Evolutionary conservation across 2,329 filamentous ascomycete species (phyloP), one percentile per base, ranked within the genome.

Genomic region (Fusarium nanum): DNA sequence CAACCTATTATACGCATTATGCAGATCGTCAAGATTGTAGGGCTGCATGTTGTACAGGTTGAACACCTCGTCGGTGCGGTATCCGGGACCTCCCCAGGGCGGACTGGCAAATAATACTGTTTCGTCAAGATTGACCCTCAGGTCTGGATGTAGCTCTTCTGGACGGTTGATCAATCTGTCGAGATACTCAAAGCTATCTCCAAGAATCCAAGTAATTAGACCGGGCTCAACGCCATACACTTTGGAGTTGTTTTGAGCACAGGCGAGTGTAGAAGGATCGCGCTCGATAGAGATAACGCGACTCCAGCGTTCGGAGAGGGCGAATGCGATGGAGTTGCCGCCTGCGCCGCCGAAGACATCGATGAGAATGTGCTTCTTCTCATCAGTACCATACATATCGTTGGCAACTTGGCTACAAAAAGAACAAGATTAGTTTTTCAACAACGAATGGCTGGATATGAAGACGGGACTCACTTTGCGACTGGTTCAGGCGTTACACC

Each of bases 321-420:
- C 95, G 74, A 99, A 97, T n/a, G 94, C 93, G 73, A 99, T 98
- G 25, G 92, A 89, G 78, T 99, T 99, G 57, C 94, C 96, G 40
- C 97, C 96, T 1, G 93, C 94, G 45, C 96, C 96, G 28, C 91
- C 93, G 81, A 99, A 99, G 47, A 92, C 88, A 79, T 99, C 96
- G 63, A 99, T 89, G 40, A 99, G 83, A 37, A 91, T 87, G 12
- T 83, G 88, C 72, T 90, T 92, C 28, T 75, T 56, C 27, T 87
- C 83, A 25, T 85, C 83, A 46, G 84, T 84, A 60, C 84, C 82
- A 18, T 86, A 83, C 44, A 97, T 84, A 76, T 97, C 92, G 16
- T 85, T 77, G 18, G 94, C 93, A 56, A 97, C 93, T 81, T 91
- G 89, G 63, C 92, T 91, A 67, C 2, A 14, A 30, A 30, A 30